These are phyloP conservation scores for Ajuga reptans DNA, from an alignment of 305 asterid genomes.

Conservation along the genomic window DNA sequence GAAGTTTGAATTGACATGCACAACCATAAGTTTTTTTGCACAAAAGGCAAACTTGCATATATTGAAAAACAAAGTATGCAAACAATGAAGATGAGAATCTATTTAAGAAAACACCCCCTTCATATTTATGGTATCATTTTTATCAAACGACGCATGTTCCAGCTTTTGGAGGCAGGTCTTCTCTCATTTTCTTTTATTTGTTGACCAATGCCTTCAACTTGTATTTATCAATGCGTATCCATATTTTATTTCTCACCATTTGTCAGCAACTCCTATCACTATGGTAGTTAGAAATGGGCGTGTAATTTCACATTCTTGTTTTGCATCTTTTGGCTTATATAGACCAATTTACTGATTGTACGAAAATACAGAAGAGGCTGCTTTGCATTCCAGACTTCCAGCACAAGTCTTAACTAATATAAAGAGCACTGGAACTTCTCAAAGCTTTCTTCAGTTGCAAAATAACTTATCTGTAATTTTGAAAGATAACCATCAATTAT, in stretches of 20 bases:
- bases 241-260: neutral
- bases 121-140: neutral
- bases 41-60: slow-evolving; percentile 14
- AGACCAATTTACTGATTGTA: neutral
- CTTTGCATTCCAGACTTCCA: too few relatives aligned
- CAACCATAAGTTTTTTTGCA: neutral
- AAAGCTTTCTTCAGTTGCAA: neutral
- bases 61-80: neutral
- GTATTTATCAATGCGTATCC: neutral
- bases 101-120: neutral
- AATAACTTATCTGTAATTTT: neutral
- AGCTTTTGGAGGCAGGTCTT: neutral
- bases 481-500: neutral
- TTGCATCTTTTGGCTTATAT: neutral
- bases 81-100: neutral
- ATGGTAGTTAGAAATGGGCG: neutral
- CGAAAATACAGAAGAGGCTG: neutral
- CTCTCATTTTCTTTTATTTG: neutral
- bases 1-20: neutral
- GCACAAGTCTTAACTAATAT: neutral
- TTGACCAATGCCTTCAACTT: neutral
- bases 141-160: neutral
- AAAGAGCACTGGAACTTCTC: neutral
- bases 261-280: neutral
- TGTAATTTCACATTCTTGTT: neutral